A percentile compares a stretch with the other conserved stretches of the same genome.
Evolutionary conservation across 495 filamentous ascomycete species (phyloP).

Genomic region (Immersiella caudata): DNA sequence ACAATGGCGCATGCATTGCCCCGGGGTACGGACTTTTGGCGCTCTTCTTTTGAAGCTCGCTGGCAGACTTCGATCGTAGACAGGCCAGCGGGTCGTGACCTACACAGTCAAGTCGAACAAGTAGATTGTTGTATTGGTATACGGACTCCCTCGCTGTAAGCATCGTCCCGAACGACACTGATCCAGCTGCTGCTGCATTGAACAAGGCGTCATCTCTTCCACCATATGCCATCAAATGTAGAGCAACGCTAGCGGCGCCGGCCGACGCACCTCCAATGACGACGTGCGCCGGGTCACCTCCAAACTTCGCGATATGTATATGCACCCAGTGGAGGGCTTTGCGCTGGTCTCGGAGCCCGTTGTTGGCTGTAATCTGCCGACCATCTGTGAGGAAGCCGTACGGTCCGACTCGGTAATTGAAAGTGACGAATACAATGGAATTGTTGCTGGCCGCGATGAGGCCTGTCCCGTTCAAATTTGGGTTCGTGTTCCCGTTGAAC

Average conservation of each 20-base stretch:
- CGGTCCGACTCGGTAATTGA: constrained; percentile 72
- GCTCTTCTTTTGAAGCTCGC: constrained; percentile 57
- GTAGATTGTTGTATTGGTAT: constrained; percentile 66
- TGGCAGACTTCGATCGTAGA: constrained; percentile 55
- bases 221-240: constrained; percentile 63
- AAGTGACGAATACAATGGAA: constrained; percentile 67
- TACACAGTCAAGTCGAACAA: constrained; percentile 58
- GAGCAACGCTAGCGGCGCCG: constrained; percentile 62
- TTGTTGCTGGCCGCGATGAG: constrained; percentile 60
- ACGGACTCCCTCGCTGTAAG: constrained; percentile 62
- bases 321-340: constrained; percentile 69
- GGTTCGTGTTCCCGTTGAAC: constrained; percentile 61
- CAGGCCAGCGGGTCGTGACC: constrained; percentile 55
- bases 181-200: constrained; percentile 65
- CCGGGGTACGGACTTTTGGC: constrained; percentile 57
- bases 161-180: constrained; percentile 65
- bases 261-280: constrained; percentile 69
- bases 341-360: constrained; percentile 70
- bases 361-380: constrained; percentile 60
- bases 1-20: constrained; percentile 46
- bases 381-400: constrained; percentile 69
- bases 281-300: constrained; percentile 69
- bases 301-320: constrained; percentile 65
- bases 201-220: constrained; percentile 49
- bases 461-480: constrained; percentile 63